A percentile compares a stretch with the other conserved stretches of the same genome.
These are phyloP conservation scores for Decorospora gaudefroyi DNA, from an alignment of 2,329 filamentous ascomycete genomes.

Conservation along the genomic window DNA sequence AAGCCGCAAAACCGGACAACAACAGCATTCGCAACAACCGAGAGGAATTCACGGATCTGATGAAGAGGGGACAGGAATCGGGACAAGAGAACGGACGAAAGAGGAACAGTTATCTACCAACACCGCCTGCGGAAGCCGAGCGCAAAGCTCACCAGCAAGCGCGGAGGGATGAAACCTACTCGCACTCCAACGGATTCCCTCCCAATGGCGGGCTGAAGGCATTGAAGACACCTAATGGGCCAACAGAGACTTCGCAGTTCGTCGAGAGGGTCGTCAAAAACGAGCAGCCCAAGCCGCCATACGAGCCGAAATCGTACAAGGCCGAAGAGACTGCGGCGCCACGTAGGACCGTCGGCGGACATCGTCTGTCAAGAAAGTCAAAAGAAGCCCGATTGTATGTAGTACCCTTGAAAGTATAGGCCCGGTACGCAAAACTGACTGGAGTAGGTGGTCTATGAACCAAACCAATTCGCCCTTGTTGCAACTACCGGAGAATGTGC, in stretches of 20 bases:
- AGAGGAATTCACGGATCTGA: slow-evolving; percentile 19
- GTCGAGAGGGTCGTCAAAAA: slow-evolving; percentile 14
- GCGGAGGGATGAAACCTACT: neutral
- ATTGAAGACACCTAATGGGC: slow-evolving; percentile 2
- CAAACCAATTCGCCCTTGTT: slow-evolving; percentile 32
- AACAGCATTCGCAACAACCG: slow-evolving; percentile 15
- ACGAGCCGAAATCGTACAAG: slow-evolving; percentile 20
- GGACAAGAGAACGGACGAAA: slow-evolving; percentile 4
- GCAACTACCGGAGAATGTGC: slow-evolving; percentile 30
- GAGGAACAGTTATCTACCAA: slow-evolving; percentile 24
- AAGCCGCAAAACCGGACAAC: slow-evolving; percentile 10
- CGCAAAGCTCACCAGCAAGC: slow-evolving; percentile 13
- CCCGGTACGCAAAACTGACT: neutral
- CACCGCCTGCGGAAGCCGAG: slow-evolving; percentile 28
- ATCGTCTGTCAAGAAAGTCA: slow-evolving; percentile 15
- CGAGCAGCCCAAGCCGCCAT: slow-evolving; percentile 13
- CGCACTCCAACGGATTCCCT: neutral
- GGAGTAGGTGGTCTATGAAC: slow-evolving; percentile 30
- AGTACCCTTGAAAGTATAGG: neutral
- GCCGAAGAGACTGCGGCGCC: slow-evolving; percentile 14
- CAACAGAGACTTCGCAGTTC: slow-evolving; percentile 13
- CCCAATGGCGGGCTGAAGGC: neutral
- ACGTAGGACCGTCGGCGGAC: slow-evolving; percentile 14
- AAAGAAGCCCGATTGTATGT: slow-evolving; percentile 24
- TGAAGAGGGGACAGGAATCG: slow-evolving; percentile 14